Base-by-base conservation (phyloP, 768 basidiomycete genomes). In the Pleurotus tuber-regium region DNA sequence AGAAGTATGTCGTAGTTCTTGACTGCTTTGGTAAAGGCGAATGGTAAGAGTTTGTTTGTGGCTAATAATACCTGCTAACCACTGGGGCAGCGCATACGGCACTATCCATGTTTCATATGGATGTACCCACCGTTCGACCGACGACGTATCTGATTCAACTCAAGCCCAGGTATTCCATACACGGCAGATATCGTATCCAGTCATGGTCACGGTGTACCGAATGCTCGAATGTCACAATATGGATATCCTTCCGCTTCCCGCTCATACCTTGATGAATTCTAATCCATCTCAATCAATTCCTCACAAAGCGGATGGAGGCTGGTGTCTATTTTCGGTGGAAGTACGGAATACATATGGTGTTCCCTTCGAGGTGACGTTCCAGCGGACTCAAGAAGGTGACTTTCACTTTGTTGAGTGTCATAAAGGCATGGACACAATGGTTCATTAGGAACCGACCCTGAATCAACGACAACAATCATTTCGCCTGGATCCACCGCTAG, bases 131-230 rank as follows among this genome's bases (percentile, higher is more conserved):
- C 81, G 81, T 33, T 65, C 66, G 49, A 66, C 60, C 56, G 61
- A 57, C 56, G 54, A 41, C 25, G 52, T 65, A 24, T 59, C 63
- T 18, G 56, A 67, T 18, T 64, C 70, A 1, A 61, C 72, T n/a
- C n/a, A n/a, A n/a, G n/a, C n/a, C 1, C 74, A 80, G 43, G 67
- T 82, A 35, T 96, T 98, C 66, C 81, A 94, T 63, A 84, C 91
- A 23, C 87, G 97, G 21, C 92, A 92, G 61, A 67, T 98, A 47
- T 81, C 86, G 25, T 92, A 92, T 62, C 93, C 95, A 4, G 78
- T 98, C 56, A 77, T 89, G 60, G 89, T 97, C 53, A 96, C 95
- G 2, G 97, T 98, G 10, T 97, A 98, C 64, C 90, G 91, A 58
- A 95, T 95, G 76, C 81, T 98, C 24, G 91, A 96, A 65, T 91